Evolutionary conservation across 257 asterid species (phyloP), one percentile per base, ranked within the genome.

Genomic region (Ilex asprella): DNA sequence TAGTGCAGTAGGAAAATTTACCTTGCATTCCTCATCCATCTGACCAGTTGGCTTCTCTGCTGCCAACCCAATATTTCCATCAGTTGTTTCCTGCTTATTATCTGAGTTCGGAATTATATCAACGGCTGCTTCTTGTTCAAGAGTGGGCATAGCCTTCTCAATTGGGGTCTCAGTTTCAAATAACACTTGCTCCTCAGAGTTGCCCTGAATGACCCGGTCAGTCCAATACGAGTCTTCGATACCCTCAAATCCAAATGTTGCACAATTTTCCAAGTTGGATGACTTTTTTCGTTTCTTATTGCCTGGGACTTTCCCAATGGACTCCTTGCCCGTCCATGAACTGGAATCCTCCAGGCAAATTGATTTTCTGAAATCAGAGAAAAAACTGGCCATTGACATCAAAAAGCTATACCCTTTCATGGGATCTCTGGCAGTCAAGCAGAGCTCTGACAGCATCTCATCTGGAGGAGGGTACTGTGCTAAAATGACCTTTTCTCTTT

Each of bases 151-250:
- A 58, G 30, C 75, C 67, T 53, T 70, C 51, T 60, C 67, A 13
- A 41, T 32, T 51, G 65, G 60, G 54, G 29, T 62, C 66, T 69
- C 55, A 29, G 78, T 67, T 60, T 67, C 74, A 64, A 68, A 68
- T 53, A 75, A 35, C 41, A 67, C 73, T 39, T 21, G 85, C 58
- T 76, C 84, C 55, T 67, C 82, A 21, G 73, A 66, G 68, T 69
- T 50, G 60, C 63, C 55, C 60, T 79, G 75, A 41, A 82, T 82
- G 44, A 76, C 70, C 73, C 82, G 76, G 67, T 83, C 91, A 1
- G 87, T 81, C 94, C 94, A 88, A 73, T 80, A 83, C 0, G 85
- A 73, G 76, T 83, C 91, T 55, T 81, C 70, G 3, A 61, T 63
- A 62, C 87, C 87, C 58, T 62, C 74, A 64, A 41, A 15, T 52